phyloP scores from a whole-genome alignment of 768 basidiomycete genomes.

The Sutorius australiensis region DNA sequence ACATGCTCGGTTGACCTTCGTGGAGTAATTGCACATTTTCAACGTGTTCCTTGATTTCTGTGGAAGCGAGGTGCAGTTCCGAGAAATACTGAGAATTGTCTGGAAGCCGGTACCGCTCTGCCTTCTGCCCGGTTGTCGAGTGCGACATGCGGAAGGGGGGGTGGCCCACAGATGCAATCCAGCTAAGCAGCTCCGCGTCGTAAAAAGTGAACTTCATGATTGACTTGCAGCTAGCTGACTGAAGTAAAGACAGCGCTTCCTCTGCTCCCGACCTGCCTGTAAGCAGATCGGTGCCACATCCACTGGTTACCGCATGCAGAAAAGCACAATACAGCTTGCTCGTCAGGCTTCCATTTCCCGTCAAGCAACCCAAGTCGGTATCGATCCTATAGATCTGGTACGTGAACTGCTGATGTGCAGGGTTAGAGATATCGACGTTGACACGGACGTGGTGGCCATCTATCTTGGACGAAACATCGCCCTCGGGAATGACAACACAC shows the following conservation, averaged over 20 bases:
- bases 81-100: slow-evolving; percentile 30
- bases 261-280: slow-evolving; percentile 42
- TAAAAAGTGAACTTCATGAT: slow-evolving; percentile 34
- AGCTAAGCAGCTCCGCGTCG: slow-evolving; percentile 32
- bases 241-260: slow-evolving; percentile 39
- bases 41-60: slow-evolving; percentile 29
- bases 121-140: slow-evolving; percentile 39
- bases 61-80: slow-evolving; percentile 21
- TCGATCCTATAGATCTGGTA: slow-evolving; percentile 33
- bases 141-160: slow-evolving; percentile 38
- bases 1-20: neutral
- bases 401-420: neutral
- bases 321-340: slow-evolving; percentile 37
- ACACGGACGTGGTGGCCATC: slow-evolving; percentile 18
- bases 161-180: slow-evolving; percentile 32
- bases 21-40: slow-evolving; percentile 14
- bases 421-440: neutral
- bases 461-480: slow-evolving; percentile 16
- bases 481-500: slow-evolving; percentile 40
- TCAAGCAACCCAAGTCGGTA: slow-evolving; percentile 28
- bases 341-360: slow-evolving; percentile 23
- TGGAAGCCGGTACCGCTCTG: slow-evolving; percentile 28
- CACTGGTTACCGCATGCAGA: slow-evolving; percentile 45
- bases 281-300: slow-evolving; percentile 42
- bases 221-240: slow-evolving; percentile 36